A percentile compares a stretch with the other conserved stretches of the same genome.
Conservation (phyloP, 495 filamentous ascomycete species). For the Aspergillus heteromorphus region DNA sequence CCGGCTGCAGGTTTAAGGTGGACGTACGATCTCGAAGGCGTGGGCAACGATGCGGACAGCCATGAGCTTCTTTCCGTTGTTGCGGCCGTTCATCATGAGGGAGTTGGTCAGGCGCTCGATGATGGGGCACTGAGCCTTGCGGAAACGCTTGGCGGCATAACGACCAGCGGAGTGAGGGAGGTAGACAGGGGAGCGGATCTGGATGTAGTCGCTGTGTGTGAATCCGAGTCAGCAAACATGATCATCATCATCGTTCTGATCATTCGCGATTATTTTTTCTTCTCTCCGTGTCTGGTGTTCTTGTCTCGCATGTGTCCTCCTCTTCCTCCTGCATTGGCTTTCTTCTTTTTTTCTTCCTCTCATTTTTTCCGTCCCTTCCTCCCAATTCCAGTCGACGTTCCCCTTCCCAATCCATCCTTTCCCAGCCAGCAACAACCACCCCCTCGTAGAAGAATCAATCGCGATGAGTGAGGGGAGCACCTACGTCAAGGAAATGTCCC, state of each 20-base stretch:
- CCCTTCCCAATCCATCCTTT: slow-evolving; percentile 12
- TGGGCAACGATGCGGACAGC: slow-evolving; percentile 98
- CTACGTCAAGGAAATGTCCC: slow-evolving; percentile 99
- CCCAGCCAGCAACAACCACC: slow-evolving; percentile 1
- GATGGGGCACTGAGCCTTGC: slow-evolving; percentile 99
- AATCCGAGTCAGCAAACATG: slow-evolving; percentile 44
- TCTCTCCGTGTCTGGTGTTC: slow-evolving; percentile 1
- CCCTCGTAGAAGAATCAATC: slow-evolving; percentile 16
- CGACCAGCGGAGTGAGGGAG: slow-evolving; percentile 96
- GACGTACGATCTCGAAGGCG: slow-evolving; percentile 95
- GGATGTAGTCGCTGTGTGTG: slow-evolving; percentile 87
- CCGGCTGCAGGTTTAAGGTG: neutral
- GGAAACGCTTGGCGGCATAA: slow-evolving; percentile 98
- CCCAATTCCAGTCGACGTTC: slow-evolving; percentile 1
- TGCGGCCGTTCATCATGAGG: slow-evolving; percentile 99
- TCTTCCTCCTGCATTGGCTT: neutral
- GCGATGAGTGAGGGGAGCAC: slow-evolving; percentile 35
- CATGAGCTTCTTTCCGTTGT: slow-evolving; percentile 99
- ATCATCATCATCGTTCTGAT: neutral
- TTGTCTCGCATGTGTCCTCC: neutral
- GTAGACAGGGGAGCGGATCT: slow-evolving; percentile 98
- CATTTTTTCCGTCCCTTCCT: neutral
- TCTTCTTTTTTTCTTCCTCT: too few relatives aligned
- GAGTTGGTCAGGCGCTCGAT: slow-evolving; percentile 99
- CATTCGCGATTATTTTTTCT: neutral